Evolutionary conservation across 306 rosid genomes (phyloP).

Genomic region (Erythrophleum fordii): DNA sequence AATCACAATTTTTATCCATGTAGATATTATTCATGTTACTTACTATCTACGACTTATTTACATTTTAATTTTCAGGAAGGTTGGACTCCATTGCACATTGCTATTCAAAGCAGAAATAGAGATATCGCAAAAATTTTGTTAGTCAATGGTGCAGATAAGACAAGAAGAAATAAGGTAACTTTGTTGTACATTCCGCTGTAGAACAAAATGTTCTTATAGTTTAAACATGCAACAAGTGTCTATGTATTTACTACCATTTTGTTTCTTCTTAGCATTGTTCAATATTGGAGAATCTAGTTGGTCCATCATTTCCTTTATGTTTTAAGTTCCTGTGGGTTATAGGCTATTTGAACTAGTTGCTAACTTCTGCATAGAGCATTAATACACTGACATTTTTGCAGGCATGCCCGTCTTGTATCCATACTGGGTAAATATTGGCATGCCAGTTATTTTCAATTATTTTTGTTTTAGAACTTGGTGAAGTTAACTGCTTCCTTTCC

Average conservation of each 20-base stretch:
- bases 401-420: background rate
- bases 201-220: background rate
- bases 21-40: background rate
- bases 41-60: constrained; percentile 1
- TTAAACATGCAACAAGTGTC: constrained; percentile 4
- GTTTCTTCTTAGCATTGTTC: constrained; percentile 24
- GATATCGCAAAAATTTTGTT: constrained; percentile 80
- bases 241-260: constrained; percentile 1
- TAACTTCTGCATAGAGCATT: background rate
- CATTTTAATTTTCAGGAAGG: constrained; percentile 64
- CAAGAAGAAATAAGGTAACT: constrained; percentile 75
- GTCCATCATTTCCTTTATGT: constrained; percentile 6
- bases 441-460: background rate
- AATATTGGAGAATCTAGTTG: background rate
- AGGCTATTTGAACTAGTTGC: background rate
- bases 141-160: constrained; percentile 82
- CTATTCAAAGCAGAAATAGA: constrained; percentile 88
- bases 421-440: background rate
- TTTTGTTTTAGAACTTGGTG: no score
- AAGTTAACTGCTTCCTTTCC: background rate
- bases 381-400: background rate
- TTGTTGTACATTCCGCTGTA: constrained; percentile 14
- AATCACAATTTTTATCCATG: constrained; percentile 6
- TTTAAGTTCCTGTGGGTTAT: constrained; percentile 25
- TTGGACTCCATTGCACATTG: constrained; percentile 93